Percentiles rank a stretch among this genome's conserved stretches.
phyloP scores from a whole-genome alignment of 495 filamentous ascomycete genomes.

The Aspergillus indologenus region DNA sequence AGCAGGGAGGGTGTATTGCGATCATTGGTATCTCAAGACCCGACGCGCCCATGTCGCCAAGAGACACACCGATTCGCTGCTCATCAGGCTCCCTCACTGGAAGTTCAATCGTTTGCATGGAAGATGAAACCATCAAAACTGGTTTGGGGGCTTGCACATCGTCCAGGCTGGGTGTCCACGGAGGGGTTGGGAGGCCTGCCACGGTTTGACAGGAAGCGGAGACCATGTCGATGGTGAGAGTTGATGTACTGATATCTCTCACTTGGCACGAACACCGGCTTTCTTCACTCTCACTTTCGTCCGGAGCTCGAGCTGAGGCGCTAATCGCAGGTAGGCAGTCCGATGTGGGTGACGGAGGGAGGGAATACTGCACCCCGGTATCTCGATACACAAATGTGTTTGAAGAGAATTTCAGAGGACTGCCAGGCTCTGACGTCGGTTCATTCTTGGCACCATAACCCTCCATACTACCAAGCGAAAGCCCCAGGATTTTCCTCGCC shows the following conservation, averaged over 20 bases:
- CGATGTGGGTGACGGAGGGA: conserved; percentile 69
- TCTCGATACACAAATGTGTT: conserved; percentile 56
- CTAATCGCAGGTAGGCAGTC: conserved; percentile 13
- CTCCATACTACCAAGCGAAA: conserved; percentile 33
- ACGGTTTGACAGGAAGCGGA: conserved; percentile 71
- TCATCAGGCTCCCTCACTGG: conserved; percentile 15
- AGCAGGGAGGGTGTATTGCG: conserved; percentile 61
- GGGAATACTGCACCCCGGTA: conserved; percentile 76
- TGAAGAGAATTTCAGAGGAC: conserved; percentile 13
- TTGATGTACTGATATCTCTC: conserved; percentile 31
- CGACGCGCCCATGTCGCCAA: conserved; percentile 20
- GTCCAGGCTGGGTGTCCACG: conserved; percentile 60
- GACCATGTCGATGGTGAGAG: conserved; percentile 53
- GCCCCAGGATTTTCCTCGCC: conserved; percentile 50
- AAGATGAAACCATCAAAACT: conserved; percentile 47
- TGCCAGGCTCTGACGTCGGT: conserved; percentile 17
- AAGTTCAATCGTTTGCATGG: conserved; percentile 66
- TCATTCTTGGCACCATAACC: conserved; percentile 22
- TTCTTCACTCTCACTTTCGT: neutral
- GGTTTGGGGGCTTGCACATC: conserved; percentile 14
- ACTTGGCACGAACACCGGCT: conserved; percentile 14
- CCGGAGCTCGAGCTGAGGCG: neutral
- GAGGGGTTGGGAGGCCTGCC: conserved; percentile 63
- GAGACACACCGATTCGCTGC: conserved; percentile 11
- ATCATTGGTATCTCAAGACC: conserved; percentile 56